Evolutionary conservation across 2,329 filamentous ascomycete genomes (phyloP).

Genomic region (Dothiorella sarmentorum): DNA sequence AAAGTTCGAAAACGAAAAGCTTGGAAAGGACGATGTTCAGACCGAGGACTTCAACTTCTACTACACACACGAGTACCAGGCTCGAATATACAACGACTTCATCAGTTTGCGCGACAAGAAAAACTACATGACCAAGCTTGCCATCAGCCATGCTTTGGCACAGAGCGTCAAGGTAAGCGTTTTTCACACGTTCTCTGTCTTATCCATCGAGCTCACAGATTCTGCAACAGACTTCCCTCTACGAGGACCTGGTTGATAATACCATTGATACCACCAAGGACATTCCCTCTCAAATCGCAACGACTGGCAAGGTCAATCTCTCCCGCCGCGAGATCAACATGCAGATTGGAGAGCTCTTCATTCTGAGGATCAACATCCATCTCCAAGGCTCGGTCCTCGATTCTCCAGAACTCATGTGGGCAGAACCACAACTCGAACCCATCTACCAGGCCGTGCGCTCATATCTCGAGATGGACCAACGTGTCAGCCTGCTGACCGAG

Average conservation of each 20-base stretch:
- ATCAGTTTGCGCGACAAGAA: constrained; percentile 90
- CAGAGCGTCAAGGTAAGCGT: constrained; percentile 81
- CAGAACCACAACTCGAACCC: constrained; percentile 92
- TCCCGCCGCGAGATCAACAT: constrained; percentile 93
- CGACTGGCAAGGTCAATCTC: constrained; percentile 87
- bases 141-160: constrained; percentile 90
- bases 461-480: constrained; percentile 97
- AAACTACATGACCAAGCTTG: constrained; percentile 97
- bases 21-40: constrained; percentile 84
- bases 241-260: constrained; percentile 90
- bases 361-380: constrained; percentile 95
- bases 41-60: constrained; percentile 99
- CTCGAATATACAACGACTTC: constrained; percentile 98
- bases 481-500: constrained; percentile 84
- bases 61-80: constrained; percentile 96
- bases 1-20: constrained; percentile 89
- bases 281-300: constrained; percentile 86
- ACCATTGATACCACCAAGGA: constrained; percentile 93
- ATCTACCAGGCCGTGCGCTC: constrained; percentile 93
- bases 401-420: constrained; percentile 97
- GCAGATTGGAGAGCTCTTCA: constrained; percentile 98
- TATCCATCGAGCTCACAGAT: background rate
- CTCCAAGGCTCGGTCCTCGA: constrained; percentile 95
- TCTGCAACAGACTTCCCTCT: constrained; percentile 72
- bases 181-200: too few species aligned